Percentiles rank a stretch among this genome's conserved stretches.
phyloP scores from a whole-genome alignment of 805 yeast species.

The Candida piceae region DNA sequence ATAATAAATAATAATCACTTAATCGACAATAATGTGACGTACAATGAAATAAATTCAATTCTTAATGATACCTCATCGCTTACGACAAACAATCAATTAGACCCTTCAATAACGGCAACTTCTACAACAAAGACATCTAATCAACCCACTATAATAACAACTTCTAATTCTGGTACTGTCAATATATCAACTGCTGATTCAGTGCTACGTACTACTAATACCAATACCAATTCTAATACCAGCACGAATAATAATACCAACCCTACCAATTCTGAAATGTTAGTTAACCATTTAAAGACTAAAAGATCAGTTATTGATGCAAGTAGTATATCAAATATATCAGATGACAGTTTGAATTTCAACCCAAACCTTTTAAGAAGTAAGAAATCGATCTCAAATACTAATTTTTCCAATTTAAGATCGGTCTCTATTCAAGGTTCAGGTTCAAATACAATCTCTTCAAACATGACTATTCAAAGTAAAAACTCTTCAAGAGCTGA shows the following conservation, averaged over 20 bases:
- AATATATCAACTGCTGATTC: no score
- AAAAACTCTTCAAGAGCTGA: slow-evolving; percentile 75
- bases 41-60: slow-evolving; percentile 1
- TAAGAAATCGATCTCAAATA: slow-evolving; percentile 15
- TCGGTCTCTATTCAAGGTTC: slow-evolving; percentile 14
- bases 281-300: slow-evolving; percentile 18
- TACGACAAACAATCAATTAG: no score
- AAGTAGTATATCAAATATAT: slow-evolving; percentile 2
- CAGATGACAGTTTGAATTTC: slow-evolving; percentile 3
- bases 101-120: no score
- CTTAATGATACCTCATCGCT: no score
- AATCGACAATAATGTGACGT: slow-evolving; percentile 1
- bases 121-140: not conserved
- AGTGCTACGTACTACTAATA: no score
- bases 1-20: no score
- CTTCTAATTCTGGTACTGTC: not conserved
- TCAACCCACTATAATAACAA: no score
- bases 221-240: no score
- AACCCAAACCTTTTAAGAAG: slow-evolving; percentile 6
- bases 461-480: slow-evolving; percentile 32
- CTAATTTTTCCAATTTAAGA: slow-evolving; percentile 25
- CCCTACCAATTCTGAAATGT: slow-evolving; percentile 12
- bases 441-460: slow-evolving; percentile 21
- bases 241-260: not conserved
- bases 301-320: slow-evolving; percentile 17